Percentiles rank a stretch among this genome's conserved stretches.
Conservation (phyloP, 164 flowering plant genomes). For the Tinospora cordifolia region DNA sequence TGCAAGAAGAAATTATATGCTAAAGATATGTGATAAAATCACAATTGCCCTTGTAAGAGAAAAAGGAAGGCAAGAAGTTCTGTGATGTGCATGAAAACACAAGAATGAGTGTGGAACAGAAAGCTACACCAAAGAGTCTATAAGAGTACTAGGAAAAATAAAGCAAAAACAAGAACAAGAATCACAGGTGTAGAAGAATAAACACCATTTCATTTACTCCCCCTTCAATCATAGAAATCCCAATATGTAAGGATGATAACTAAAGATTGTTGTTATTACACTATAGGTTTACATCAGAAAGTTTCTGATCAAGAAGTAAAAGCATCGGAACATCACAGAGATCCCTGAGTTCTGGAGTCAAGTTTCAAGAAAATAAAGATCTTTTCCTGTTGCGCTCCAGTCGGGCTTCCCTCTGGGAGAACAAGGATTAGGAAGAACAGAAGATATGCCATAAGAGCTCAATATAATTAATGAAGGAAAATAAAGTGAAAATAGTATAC, state of each 20-base stretch:
- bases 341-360: not conserved
- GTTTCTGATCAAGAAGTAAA: too few species aligned
- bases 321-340: not conserved
- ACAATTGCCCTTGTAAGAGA: too few species aligned
- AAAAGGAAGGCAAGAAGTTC: too few species aligned
- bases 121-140: too few species aligned
- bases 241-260: too few species aligned
- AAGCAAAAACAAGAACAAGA: not conserved
- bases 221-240: not conserved
- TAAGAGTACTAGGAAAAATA: too few species aligned
- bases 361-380: slow-evolving; percentile 5
- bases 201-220: not conserved
- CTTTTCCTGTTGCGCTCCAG: slow-evolving; percentile 8
- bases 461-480: not conserved
- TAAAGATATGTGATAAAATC: too few species aligned
- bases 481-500: not conserved
- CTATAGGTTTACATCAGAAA: not conserved
- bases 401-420: slow-evolving; percentile 8
- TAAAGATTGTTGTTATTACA: not conserved
- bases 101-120: too few species aligned
- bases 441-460: not conserved
- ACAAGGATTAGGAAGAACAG: not conserved
- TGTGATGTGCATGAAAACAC: too few species aligned
- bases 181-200: not conserved
- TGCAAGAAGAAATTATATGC: too few species aligned